Conservation (phyloP, 2,329 filamentous ascomycete genomes). For the Cladophialophora bantiana region DNA sequence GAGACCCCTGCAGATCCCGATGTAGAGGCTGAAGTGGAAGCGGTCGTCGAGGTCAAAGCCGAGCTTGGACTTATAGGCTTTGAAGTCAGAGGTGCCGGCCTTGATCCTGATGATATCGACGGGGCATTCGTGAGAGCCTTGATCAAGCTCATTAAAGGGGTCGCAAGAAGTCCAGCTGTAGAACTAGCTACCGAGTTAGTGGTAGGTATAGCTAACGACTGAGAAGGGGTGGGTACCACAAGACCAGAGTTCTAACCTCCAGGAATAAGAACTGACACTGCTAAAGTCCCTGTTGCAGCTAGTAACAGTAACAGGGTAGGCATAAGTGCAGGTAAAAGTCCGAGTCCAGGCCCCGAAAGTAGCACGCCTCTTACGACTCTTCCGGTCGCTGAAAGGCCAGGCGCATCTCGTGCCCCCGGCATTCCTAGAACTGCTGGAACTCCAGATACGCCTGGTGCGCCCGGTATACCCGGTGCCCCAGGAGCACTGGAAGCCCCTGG, state of each 20-base stretch:
- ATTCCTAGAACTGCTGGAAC: not conserved
- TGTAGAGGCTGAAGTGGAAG: not conserved
- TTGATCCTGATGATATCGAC: not conserved
- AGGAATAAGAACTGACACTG: not conserved
- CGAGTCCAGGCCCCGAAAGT: not conserved
- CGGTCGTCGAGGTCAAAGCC: not conserved
- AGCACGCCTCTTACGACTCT: not conserved
- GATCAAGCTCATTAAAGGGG: not conserved
- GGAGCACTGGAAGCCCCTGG: not conserved
- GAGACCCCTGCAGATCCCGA: not conserved
- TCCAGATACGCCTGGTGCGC: not conserved
- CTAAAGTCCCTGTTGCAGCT: not conserved
- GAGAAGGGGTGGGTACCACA: not conserved
- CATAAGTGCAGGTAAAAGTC: not conserved
- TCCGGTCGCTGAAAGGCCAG: not conserved
- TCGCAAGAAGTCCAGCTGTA: not conserved
- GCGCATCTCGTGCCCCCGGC: not conserved
- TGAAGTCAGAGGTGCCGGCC: not conserved
- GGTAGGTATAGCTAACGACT: not conserved
- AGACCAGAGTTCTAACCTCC: not conserved
- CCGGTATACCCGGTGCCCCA: not conserved
- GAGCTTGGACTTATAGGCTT: not conserved
- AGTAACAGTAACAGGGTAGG: not conserved
- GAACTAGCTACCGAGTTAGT: not conserved
- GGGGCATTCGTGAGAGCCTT: not conserved